Percentiles rank a stretch among this genome's conserved stretches.
These are phyloP conservation scores for Podospora pseudocomata DNA, from an alignment of 495 filamentous ascomycete species.

Conservation along the genomic window DNA sequence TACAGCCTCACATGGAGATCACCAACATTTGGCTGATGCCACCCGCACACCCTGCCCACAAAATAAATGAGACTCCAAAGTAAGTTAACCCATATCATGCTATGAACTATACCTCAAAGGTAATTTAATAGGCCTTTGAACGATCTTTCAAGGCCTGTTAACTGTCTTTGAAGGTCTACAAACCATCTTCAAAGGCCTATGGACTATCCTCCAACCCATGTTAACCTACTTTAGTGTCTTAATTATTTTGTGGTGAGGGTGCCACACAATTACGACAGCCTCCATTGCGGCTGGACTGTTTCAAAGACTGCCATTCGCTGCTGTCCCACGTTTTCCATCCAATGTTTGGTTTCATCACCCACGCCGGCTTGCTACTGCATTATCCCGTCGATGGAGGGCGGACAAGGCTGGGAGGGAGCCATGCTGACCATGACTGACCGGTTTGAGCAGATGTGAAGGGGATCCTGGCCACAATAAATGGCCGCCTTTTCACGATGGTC, in stretches of 20 bases:
- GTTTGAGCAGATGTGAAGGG: background rate
- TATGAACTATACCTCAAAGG: too few species aligned
- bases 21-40: background rate
- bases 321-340: background rate
- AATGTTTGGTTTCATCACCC: slow-evolving; percentile 2
- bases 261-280: background rate
- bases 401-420: slow-evolving; percentile 1
- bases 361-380: background rate
- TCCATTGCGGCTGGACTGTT: background rate
- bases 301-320: background rate
- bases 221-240: too few species aligned
- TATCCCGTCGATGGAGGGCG: background rate
- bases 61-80: too few species aligned
- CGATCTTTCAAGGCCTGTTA: too few species aligned
- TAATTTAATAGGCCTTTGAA: too few species aligned
- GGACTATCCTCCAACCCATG: too few species aligned
- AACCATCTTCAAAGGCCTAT: too few species aligned
- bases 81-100: too few species aligned
- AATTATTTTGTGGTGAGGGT: too few species aligned
- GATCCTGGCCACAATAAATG: background rate
- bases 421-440: background rate
- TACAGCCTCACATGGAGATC: background rate
- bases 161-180: too few species aligned
- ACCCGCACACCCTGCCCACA: background rate
- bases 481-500: background rate